Conservation (phyloP, 176 grass and related monocot species). For the Phoenix dactylifera region DNA sequence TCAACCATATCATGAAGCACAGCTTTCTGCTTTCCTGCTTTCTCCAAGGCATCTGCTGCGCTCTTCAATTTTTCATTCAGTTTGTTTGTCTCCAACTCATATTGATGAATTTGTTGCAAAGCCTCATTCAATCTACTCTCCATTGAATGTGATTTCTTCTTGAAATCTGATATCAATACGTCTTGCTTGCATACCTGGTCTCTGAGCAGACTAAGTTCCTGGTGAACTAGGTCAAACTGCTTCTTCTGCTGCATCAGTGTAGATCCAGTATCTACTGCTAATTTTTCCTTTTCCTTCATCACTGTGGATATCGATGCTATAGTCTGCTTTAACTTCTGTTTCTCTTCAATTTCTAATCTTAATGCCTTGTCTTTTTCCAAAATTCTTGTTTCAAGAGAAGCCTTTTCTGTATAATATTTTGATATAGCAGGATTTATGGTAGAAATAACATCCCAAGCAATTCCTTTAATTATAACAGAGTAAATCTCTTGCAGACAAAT, state of each 20-base stretch:
- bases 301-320: slow-evolving; percentile 4
- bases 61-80: slow-evolving; percentile 33
- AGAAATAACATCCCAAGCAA: slow-evolving; percentile 6
- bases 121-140: slow-evolving; percentile 54
- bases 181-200: slow-evolving; percentile 51
- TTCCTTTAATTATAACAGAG: slow-evolving; percentile 10
- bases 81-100: slow-evolving; percentile 42
- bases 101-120: slow-evolving; percentile 33
- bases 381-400: slow-evolving; percentile 29
- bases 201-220: slow-evolving; percentile 50
- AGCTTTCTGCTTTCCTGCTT: slow-evolving; percentile 47
- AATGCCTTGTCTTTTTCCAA: slow-evolving; percentile 43
- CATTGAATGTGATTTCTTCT: slow-evolving; percentile 39
- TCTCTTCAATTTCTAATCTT: slow-evolving; percentile 33
- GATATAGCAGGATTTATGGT: slow-evolving; percentile 2
- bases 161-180: slow-evolving; percentile 40
- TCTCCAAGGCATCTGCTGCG: slow-evolving; percentile 36
- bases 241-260: slow-evolving; percentile 53
- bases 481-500: slow-evolving; percentile 8
- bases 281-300: slow-evolving; percentile 44
- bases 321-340: slow-evolving; percentile 47
- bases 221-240: slow-evolving; percentile 48
- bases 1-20: slow-evolving; percentile 36
- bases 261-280: slow-evolving; percentile 39
- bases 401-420: slow-evolving; percentile 33